These are phyloP conservation scores for Pyrenophora teres DNA, from an alignment of 2,329 filamentous ascomycete species.

Conservation along the genomic window DNA sequence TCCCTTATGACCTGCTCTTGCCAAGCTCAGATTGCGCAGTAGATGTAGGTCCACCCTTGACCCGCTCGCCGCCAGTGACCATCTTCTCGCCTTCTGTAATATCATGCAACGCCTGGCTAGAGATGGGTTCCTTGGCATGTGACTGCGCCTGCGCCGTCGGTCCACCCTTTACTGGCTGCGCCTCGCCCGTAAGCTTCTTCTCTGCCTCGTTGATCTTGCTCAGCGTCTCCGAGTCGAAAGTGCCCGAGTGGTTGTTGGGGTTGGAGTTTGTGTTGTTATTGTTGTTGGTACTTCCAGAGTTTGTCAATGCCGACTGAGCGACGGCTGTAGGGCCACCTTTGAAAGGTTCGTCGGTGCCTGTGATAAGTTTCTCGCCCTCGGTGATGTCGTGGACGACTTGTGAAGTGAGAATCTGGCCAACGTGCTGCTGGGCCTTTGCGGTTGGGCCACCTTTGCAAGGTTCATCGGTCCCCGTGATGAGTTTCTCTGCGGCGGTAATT, in stretches of 20 bases:
- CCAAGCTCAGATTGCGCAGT: constrained; percentile 41
- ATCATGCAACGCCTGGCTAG: constrained; percentile 36
- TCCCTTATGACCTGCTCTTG: constrained; percentile 27
- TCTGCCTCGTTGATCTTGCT: constrained; percentile 39
- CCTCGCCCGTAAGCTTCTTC: constrained; percentile 32
- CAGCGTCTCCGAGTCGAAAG: constrained; percentile 33
- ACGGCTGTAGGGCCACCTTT: constrained; percentile 48
- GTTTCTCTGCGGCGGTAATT: constrained; percentile 48
- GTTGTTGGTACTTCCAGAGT: neutral
- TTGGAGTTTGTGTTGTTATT: neutral
- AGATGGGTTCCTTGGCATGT: constrained; percentile 36
- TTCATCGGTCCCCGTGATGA: constrained; percentile 47
- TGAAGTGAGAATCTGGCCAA: constrained; percentile 36
- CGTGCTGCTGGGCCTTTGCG: constrained; percentile 50
- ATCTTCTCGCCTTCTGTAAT: constrained; percentile 44
- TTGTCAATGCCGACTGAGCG: constrained; percentile 37
- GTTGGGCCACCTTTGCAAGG: constrained; percentile 49
- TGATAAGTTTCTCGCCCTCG: constrained; percentile 49
- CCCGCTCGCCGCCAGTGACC: constrained; percentile 38
- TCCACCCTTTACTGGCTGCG: constrained; percentile 25
- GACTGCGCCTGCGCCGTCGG: constrained; percentile 40
- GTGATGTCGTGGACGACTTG: constrained; percentile 50
- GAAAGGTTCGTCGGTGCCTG: constrained; percentile 39
- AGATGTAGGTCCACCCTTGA: constrained; percentile 38
- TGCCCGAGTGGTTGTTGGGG: constrained; percentile 13